phyloP scores from a whole-genome alignment of 1,284 basidiomycete genomes.

The Tilletia caries region DNA sequence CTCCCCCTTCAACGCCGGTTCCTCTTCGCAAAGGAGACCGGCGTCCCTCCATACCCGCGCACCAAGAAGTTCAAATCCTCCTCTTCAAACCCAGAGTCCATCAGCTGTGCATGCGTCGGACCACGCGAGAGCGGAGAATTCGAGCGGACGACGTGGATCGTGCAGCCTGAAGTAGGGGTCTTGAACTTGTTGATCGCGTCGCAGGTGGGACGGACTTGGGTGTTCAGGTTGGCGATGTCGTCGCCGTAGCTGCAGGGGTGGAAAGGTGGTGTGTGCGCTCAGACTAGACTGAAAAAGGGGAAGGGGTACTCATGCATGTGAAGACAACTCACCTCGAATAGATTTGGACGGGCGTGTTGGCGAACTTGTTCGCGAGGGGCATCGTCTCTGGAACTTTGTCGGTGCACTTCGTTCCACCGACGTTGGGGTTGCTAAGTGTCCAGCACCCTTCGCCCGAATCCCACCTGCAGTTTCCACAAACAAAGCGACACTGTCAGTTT shows the following conservation, averaged over 20 bases:
- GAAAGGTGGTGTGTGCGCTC: too few species aligned
- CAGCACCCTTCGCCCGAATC: constrained; percentile 1
- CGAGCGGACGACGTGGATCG: neutral
- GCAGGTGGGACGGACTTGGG: neutral
- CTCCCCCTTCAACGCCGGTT: too few species aligned
- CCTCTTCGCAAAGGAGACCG: neutral
- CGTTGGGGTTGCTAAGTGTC: neutral
- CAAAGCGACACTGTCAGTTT: too few species aligned
- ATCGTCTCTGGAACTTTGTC: neutral
- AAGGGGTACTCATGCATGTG: too few species aligned
- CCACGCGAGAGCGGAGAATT: neutral
- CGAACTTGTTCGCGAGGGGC: neutral
- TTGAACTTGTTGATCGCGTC: constrained; percentile 4
- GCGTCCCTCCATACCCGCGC: neutral
- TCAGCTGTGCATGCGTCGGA: neutral
- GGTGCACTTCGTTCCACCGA: neutral
- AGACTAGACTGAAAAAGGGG: too few species aligned
- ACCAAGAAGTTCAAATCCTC: constrained; percentile 9
- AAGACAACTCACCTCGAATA: neutral
- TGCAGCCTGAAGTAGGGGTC: neutral
- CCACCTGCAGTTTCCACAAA: too few species aligned
- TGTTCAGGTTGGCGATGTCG: neutral
- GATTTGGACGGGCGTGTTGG: neutral
- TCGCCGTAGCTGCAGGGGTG: too few species aligned
- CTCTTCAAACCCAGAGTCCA: neutral